These are phyloP conservation scores for Pichia gijzeniarum DNA, from an alignment of 805 yeast genomes.

Conservation along the genomic window DNA sequence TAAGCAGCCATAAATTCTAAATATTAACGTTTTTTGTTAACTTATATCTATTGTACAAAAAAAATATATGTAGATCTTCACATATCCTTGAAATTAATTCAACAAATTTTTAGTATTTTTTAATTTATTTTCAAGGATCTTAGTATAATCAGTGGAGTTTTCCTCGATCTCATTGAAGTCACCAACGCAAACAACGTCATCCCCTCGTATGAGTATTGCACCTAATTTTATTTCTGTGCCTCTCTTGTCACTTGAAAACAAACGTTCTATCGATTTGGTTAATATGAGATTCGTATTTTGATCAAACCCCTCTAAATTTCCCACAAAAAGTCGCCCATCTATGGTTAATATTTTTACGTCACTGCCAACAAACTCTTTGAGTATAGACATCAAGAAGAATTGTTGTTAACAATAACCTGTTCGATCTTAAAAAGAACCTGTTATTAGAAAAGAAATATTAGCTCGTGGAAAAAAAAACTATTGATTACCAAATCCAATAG, in stretches of 20 bases:
- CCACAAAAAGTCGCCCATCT: slow-evolving; percentile 48
- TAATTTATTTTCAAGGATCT: slow-evolving; percentile 17
- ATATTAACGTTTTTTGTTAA: neutral
- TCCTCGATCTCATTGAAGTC: slow-evolving; percentile 40
- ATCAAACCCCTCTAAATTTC: slow-evolving; percentile 54
- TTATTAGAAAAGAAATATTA: too few relatives aligned
- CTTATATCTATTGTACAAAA: neutral
- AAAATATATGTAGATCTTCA: too few relatives aligned
- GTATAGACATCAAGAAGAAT: slow-evolving; percentile 5
- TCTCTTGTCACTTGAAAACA: slow-evolving; percentile 37
- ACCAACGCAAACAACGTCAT: slow-evolving; percentile 51
- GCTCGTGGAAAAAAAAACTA: too few relatives aligned
- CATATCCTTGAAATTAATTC: neutral
- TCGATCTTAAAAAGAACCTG: too few relatives aligned
- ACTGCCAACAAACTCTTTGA: slow-evolving; percentile 17
- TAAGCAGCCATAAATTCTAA: slow-evolving; percentile 9
- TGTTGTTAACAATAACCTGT: neutral
- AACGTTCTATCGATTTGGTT: slow-evolving; percentile 44
- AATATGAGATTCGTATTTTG: slow-evolving; percentile 56
- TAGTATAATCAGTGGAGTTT: slow-evolving; percentile 36
- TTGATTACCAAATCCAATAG: too few relatives aligned
- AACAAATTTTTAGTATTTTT: slow-evolving; percentile 29
- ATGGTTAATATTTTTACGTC: slow-evolving; percentile 50
- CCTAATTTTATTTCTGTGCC: slow-evolving; percentile 40
- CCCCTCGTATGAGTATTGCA: slow-evolving; percentile 50